A percentile compares a stretch with the other conserved stretches of the same genome.
These are phyloP conservation scores for Suhomyces canberraensis DNA, from an alignment of 805 yeast genomes.

Conservation along the genomic window DNA sequence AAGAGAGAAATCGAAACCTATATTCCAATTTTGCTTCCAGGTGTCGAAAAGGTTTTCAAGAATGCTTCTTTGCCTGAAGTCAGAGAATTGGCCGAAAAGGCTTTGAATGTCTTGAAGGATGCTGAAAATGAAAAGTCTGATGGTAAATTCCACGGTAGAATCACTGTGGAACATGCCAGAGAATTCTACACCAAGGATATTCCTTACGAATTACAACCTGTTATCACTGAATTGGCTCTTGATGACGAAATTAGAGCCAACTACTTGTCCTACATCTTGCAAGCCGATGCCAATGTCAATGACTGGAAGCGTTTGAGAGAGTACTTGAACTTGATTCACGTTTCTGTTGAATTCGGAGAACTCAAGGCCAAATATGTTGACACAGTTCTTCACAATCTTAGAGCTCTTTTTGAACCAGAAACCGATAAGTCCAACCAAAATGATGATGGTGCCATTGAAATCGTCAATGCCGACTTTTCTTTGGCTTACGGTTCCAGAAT, in stretches of 20 bases:
- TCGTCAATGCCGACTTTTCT: conserved; percentile 92
- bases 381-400: conserved; percentile 44
- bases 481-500: conserved; percentile 96
- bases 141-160: conserved; percentile 75
- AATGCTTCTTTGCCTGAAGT: conserved; percentile 96
- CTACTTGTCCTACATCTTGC: conserved; percentile 45
- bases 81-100: conserved; percentile 87
- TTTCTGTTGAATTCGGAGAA: conserved; percentile 23
- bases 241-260: conserved; percentile 39
- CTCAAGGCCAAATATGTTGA: conserved; percentile 41
- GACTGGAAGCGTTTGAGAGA: conserved; percentile 50
- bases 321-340: conserved; percentile 42
- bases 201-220: conserved; percentile 8
- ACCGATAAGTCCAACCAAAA: conserved; percentile 51
- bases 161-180: conserved; percentile 52
- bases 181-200: conserved; percentile 34
- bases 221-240: conserved; percentile 14
- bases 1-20: conserved; percentile 85
- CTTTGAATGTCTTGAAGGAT: conserved; percentile 73
- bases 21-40: conserved; percentile 87
- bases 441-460: conserved; percentile 79
- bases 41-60: conserved; percentile 80
- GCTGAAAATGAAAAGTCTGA: conserved; percentile 70
- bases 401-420: conserved; percentile 47
- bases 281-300: conserved; percentile 42